Evolutionary conservation across 2,329 filamentous ascomycete genomes (phyloP).

Genomic region (Trichoderma hamatum): DNA sequence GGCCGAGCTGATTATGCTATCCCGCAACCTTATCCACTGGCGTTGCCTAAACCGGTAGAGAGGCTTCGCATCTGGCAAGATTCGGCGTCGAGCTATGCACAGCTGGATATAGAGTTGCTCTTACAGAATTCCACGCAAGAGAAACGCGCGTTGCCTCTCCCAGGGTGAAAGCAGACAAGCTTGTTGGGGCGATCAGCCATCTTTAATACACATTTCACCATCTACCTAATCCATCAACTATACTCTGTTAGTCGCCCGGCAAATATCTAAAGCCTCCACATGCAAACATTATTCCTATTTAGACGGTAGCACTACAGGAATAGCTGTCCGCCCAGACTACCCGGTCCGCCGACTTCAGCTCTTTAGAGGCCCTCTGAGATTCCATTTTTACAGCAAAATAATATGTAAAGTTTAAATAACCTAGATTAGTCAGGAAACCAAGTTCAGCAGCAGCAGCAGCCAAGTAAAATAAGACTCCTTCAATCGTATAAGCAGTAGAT

Average conservation of each 20-base stretch:
- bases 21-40: neutral
- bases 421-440: no score
- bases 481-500: no score
- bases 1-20: neutral
- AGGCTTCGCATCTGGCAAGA: neutral
- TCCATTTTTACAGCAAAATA: no score
- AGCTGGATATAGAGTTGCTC: neutral
- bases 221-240: neutral
- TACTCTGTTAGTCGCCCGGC: neutral
- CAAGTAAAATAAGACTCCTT: no score
- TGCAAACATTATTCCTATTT: neutral
- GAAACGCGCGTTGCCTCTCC: neutral
- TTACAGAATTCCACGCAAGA: neutral
- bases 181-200: neutral
- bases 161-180: neutral
- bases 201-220: neutral
- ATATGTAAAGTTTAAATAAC: no score
- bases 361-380: no score
- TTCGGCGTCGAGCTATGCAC: neutral
- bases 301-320: neutral
- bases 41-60: conserved; percentile 1
- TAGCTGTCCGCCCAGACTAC: no score
- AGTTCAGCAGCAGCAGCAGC: no score
- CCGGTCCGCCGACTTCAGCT: no score
- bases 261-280: neutral